phyloP scores from a whole-genome alignment of 2,329 filamentous ascomycete species.

The Pseudogymnoascus sp. region DNA sequence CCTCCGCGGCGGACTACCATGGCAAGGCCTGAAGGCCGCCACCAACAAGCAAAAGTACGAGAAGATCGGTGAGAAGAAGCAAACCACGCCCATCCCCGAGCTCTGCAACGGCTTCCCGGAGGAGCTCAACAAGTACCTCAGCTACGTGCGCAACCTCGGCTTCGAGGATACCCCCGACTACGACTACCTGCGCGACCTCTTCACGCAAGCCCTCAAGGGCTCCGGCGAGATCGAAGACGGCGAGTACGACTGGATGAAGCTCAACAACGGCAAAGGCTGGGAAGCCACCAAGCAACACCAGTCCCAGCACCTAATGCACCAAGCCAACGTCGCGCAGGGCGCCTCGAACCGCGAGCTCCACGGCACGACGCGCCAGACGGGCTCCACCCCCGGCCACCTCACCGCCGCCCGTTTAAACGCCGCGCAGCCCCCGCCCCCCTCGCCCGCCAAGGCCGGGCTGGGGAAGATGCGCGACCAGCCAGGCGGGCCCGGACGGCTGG shows the following conservation, averaged over 20 bases:
- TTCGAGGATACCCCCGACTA: constrained; percentile 99
- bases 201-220: constrained; percentile 92
- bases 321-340: constrained; percentile 69
- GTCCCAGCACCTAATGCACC: constrained; percentile 64
- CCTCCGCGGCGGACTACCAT: constrained; percentile 60
- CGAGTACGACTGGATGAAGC: constrained; percentile 99
- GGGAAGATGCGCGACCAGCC: constrained; percentile 63
- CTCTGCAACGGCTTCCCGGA: constrained; percentile 93
- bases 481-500: constrained; percentile 63
- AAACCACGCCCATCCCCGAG: constrained; percentile 94
- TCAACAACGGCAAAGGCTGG: constrained; percentile 86
- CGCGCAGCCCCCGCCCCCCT: constrained; percentile 81
- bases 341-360: constrained; percentile 80
- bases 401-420: constrained; percentile 88
- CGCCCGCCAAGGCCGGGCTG: constrained; percentile 69
- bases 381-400: constrained; percentile 50
- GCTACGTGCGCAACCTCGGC: constrained; percentile 92
- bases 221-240: constrained; percentile 92
- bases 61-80: constrained; percentile 99
- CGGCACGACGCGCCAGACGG: constrained; percentile 56
- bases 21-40: constrained; percentile 66
- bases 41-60: constrained; percentile 97
- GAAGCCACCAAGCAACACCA: constrained; percentile 67
- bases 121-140: constrained; percentile 96
- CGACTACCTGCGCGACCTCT: constrained; percentile 91